These are phyloP conservation scores for Pichia deserticola DNA, from an alignment of 805 yeast genomes.

Conservation along the genomic window DNA sequence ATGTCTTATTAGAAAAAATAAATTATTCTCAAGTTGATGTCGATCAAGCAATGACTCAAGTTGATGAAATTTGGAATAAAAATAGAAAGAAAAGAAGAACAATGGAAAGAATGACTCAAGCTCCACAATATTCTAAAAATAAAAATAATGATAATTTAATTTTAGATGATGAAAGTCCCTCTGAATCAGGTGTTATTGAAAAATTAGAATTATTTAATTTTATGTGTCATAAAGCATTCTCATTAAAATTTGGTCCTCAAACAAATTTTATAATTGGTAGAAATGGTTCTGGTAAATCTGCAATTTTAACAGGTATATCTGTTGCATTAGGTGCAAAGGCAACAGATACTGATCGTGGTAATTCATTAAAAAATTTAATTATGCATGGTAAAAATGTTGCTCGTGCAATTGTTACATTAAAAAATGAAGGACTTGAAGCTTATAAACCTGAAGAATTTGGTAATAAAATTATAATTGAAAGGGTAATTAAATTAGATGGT, in stretches of 20 bases:
- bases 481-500: slow-evolving; percentile 52
- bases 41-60: slow-evolving; percentile 23
- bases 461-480: slow-evolving; percentile 55
- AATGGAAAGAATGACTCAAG: slow-evolving; percentile 18
- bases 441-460: slow-evolving; percentile 65
- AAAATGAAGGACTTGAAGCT: slow-evolving; percentile 60
- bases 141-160: neutral
- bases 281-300: slow-evolving; percentile 89
- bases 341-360: slow-evolving; percentile 77
- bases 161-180: slow-evolving; percentile 23
- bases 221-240: slow-evolving; percentile 85
- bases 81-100: slow-evolving; percentile 8
- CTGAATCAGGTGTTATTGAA: slow-evolving; percentile 62
- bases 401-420: slow-evolving; percentile 54
- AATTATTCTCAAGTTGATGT: slow-evolving; percentile 18
- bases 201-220: slow-evolving; percentile 61
- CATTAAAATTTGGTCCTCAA: slow-evolving; percentile 65
- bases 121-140: slow-evolving; percentile 1
- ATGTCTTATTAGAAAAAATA: neutral
- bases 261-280: slow-evolving; percentile 83
- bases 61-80: slow-evolving; percentile 16
- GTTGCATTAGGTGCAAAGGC: slow-evolving; percentile 89
- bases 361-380: slow-evolving; percentile 59
- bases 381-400: slow-evolving; percentile 72
- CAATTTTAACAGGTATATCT: slow-evolving; percentile 79